These are phyloP conservation scores for Pascua guehoae DNA, from an alignment of 1,284 basidiomycete species.

Conservation along the genomic window DNA sequence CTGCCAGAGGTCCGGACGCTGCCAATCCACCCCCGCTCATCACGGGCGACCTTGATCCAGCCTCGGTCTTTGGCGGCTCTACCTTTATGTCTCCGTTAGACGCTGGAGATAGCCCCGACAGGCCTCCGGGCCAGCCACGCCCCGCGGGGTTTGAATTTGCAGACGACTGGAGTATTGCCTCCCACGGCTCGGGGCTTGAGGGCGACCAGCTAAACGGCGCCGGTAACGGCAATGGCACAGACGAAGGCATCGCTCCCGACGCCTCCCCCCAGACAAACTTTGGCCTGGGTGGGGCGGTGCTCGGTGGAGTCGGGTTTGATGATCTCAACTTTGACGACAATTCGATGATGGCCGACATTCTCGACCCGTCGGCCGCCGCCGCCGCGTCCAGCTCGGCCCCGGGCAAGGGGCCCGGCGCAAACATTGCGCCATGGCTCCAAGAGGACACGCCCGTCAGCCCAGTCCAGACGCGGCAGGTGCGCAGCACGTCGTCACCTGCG, in stretches of 20 bases:
- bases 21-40: too few species aligned
- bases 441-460: slow-evolving; percentile 27
- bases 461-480: neutral
- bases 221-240: neutral
- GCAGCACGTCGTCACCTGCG: neutral
- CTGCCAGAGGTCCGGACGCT: too few species aligned
- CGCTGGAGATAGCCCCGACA: too few species aligned
- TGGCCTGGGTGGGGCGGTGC: neutral
- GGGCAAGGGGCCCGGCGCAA: slow-evolving; percentile 22
- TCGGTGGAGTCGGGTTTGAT: slow-evolving; percentile 27
- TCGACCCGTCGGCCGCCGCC: slow-evolving; percentile 29
- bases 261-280: neutral
- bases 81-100: too few species aligned
- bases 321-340: slow-evolving; percentile 21
- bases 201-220: neutral
- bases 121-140: too few species aligned
- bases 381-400: neutral
- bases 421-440: slow-evolving; percentile 45
- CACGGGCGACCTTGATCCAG: too few species aligned
- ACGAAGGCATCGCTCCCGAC: neutral
- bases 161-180: too few species aligned
- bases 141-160: too few species aligned
- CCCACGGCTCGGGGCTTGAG: too few species aligned
- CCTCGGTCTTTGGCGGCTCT: too few species aligned
- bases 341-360: slow-evolving; percentile 41